phyloP scores from a whole-genome alignment of 2,329 filamentous ascomycete genomes.

The Venturia carpophila region DNA sequence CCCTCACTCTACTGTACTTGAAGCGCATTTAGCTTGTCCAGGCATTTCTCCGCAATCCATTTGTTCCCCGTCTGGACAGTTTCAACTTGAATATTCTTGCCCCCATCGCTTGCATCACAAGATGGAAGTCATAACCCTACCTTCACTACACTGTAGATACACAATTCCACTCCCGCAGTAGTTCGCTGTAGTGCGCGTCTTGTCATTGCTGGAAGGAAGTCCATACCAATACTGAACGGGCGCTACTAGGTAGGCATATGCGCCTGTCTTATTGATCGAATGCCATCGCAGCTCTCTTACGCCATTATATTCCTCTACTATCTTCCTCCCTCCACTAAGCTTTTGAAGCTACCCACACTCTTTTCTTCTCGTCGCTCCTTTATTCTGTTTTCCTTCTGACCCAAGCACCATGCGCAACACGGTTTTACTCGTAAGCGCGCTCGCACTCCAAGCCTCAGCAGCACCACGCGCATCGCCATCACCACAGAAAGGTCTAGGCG shows the following conservation, averaged over 20 bases:
- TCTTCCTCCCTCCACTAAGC: neutral
- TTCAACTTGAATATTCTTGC: neutral
- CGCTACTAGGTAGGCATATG: neutral
- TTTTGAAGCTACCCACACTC: neutral
- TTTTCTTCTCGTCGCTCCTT: neutral
- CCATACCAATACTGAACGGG: too few species aligned
- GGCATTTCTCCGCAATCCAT: neutral
- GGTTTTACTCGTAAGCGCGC: neutral
- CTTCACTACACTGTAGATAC: neutral
- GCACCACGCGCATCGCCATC: neutral
- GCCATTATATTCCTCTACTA: too few species aligned
- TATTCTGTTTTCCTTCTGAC: neutral
- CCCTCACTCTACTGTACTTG: neutral
- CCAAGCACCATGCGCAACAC: constrained; percentile 1
- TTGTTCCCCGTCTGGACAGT: neutral
- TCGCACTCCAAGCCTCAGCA: neutral
- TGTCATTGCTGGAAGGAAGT: too few species aligned
- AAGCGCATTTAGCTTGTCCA: neutral
- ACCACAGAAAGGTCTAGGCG: constrained; percentile 10
- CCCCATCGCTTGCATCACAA: neutral
- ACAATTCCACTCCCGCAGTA: too few species aligned
- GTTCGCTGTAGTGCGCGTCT: too few species aligned
- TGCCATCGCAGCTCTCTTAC: neutral
- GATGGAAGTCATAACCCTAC: neutral
- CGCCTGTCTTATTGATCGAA: neutral